Percentiles rank a stretch among this genome's conserved stretches.
phyloP scores from a whole-genome alignment of 768 basidiomycete species.

The Xerocomellus dryophilus region DNA sequence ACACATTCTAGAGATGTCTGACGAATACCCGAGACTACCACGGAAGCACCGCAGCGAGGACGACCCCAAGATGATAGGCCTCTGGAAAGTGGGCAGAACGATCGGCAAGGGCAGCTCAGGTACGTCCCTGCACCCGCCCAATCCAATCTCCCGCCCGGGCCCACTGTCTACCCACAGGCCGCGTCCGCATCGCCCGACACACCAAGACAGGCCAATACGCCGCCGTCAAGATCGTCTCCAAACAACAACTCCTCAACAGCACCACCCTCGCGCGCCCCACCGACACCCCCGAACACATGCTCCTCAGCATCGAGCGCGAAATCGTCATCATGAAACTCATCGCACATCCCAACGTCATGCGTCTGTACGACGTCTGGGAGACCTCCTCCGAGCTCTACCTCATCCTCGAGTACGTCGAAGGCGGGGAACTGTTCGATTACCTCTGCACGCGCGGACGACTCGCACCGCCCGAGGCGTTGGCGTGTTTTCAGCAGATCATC shows the following conservation, averaged over 20 bases:
- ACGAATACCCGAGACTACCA: slow-evolving; percentile 29
- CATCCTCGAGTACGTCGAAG: slow-evolving; percentile 91
- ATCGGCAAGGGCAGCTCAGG: slow-evolving; percentile 81
- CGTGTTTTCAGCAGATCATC: slow-evolving; percentile 93
- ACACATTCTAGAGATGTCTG: slow-evolving; percentile 25
- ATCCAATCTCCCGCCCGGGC: background rate
- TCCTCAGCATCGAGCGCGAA: slow-evolving; percentile 84
- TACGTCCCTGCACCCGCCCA: slow-evolving; percentile 30
- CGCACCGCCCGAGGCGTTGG: slow-evolving; percentile 66
- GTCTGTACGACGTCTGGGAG: slow-evolving; percentile 96
- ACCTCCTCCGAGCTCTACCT: slow-evolving; percentile 85
- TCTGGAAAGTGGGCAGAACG: slow-evolving; percentile 83
- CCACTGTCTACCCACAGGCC: slow-evolving; percentile 48
- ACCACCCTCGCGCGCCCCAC: slow-evolving; percentile 54
- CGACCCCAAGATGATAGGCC: slow-evolving; percentile 69
- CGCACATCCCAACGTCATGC: slow-evolving; percentile 92
- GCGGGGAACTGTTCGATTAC: slow-evolving; percentile 93
- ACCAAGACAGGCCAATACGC: slow-evolving; percentile 86
- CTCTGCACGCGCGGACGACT: slow-evolving; percentile 77
- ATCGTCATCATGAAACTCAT: slow-evolving; percentile 98
- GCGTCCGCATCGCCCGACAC: slow-evolving; percentile 86
- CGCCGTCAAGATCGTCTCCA: slow-evolving; percentile 92
- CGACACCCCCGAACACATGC: slow-evolving; percentile 72
- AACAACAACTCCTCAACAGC: slow-evolving; percentile 60
- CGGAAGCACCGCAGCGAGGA: slow-evolving; percentile 30